A percentile compares a stretch with the other conserved stretches of the same genome.
phyloP scores from a whole-genome alignment of 2,329 filamentous ascomycete species.

The Clarireedia homoeocarpa region DNA sequence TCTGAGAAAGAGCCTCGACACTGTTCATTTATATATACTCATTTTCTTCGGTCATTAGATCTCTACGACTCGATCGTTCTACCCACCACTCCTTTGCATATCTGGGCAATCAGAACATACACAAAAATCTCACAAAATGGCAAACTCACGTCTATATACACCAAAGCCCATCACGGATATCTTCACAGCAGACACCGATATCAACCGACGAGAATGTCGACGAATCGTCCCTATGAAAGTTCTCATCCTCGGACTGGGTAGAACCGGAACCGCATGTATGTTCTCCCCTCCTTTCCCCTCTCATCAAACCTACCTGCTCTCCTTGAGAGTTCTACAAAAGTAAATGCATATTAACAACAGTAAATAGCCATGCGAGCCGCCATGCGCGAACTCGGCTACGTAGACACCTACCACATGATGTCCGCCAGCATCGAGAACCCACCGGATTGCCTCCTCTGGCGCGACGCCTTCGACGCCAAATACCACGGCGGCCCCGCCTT shows the following conservation, averaged over 20 bases:
- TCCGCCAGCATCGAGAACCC: constrained; percentile 61
- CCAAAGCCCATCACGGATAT: constrained; percentile 47
- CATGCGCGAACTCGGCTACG: constrained; percentile 57
- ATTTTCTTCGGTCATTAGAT: neutral
- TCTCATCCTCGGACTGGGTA: constrained; percentile 59
- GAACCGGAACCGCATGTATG: constrained; percentile 64
- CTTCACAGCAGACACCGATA: constrained; percentile 59
- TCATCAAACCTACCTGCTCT: neutral
- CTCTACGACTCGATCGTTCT: neutral
- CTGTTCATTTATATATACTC: no score
- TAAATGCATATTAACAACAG: neutral
- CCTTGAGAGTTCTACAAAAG: neutral
- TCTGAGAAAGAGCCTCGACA: no score
- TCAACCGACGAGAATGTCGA: constrained; percentile 57
- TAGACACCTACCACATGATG: constrained; percentile 69
- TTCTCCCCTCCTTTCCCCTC: constrained; percentile 9
- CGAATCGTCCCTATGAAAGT: constrained; percentile 66
- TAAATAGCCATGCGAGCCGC: constrained; percentile 52
- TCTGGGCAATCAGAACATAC: neutral
- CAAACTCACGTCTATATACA: constrained; percentile 15
- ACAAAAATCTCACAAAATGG: constrained; percentile 11
- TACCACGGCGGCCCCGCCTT: constrained; percentile 53
- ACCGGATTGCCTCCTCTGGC: constrained; percentile 59
- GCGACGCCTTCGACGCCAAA: constrained; percentile 57
- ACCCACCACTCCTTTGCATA: neutral